Conservation (phyloP, 2,329 filamentous ascomycete genomes). For the Bipolaris zeicola region DNA sequence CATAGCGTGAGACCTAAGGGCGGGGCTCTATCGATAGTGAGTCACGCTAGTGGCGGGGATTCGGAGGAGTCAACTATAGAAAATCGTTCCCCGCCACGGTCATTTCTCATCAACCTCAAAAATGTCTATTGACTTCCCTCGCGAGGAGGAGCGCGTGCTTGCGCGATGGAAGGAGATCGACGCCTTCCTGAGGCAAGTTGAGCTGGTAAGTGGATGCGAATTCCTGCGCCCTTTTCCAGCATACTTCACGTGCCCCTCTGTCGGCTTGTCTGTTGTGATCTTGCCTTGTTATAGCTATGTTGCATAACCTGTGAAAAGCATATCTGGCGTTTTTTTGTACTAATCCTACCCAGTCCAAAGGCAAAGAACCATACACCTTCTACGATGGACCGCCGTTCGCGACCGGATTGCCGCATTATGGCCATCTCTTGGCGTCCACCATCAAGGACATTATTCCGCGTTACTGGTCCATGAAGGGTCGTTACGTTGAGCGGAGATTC, state of each 20-base stretch:
- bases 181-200: constrained; percentile 86
- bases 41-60: constrained; percentile 25
- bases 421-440: constrained; percentile 84
- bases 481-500: constrained; percentile 88
- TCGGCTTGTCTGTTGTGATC: background rate
- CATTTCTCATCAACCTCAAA: constrained; percentile 24
- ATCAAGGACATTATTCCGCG: constrained; percentile 97
- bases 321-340: background rate
- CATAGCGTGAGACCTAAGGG: background rate
- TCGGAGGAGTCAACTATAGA: constrained; percentile 32
- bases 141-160: constrained; percentile 86
- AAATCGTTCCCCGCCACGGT: constrained; percentile 39
- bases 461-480: constrained; percentile 98
- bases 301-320: background rate
- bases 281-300: background rate
- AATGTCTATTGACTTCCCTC: constrained; percentile 91
- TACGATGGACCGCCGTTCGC: constrained; percentile 72
- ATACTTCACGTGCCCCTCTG: background rate
- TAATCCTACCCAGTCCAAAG: constrained; percentile 62
- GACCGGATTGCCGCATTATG: constrained; percentile 68
- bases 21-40: constrained; percentile 33
- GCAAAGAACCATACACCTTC: constrained; percentile 86
- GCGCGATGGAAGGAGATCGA: constrained; percentile 88
- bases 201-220: constrained; percentile 58
- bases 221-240: background rate